phyloP scores from a whole-genome alignment of 2,329 filamentous ascomycete species.

The Sporothrix sp. region DNA sequence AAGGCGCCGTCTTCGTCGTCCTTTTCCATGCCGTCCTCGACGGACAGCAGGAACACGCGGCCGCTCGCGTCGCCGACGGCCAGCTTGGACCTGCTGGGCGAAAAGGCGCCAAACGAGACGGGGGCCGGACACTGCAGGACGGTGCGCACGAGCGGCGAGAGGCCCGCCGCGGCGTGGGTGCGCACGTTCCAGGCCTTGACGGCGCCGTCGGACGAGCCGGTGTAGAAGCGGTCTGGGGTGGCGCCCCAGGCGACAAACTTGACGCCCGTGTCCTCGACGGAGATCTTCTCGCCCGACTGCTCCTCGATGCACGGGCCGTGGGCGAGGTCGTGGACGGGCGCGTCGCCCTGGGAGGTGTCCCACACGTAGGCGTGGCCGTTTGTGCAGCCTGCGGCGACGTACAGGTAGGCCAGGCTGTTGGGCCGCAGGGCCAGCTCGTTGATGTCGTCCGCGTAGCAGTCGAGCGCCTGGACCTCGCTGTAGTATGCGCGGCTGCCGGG shows the following conservation, averaged over 20 bases:
- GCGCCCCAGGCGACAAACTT: conserved; percentile 55
- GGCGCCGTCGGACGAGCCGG: conserved; percentile 52
- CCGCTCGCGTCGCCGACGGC: conserved; percentile 53
- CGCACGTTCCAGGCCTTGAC: conserved; percentile 56
- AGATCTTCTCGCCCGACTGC: conserved; percentile 15
- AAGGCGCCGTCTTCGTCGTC: conserved; percentile 14
- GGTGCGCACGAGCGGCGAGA: conserved; percentile 38
- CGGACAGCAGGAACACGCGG: conserved; percentile 45
- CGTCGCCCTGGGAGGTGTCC: conserved; percentile 48
- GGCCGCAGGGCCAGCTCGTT: conserved; percentile 46
- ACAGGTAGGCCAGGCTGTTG: conserved; percentile 25
- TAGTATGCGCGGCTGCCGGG: conserved; percentile 31
- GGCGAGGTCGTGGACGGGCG: conserved; percentile 43
- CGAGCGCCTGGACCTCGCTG: conserved; percentile 42
- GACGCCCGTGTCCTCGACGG: conserved; percentile 48
- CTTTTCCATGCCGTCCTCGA: conserved; percentile 32
- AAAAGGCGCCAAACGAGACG: conserved; percentile 50
- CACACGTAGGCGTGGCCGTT: conserved; percentile 54
- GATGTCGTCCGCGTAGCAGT: conserved; percentile 51
- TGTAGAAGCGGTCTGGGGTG: conserved; percentile 49
- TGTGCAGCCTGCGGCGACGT: conserved; percentile 50
- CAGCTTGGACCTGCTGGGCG: conserved; percentile 44
- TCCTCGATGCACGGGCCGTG: conserved; percentile 37
- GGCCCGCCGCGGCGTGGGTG: conserved; percentile 18
- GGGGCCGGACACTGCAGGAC: conserved; percentile 46